Evolutionary conservation across 1,139 yeast genomes (phyloP).

Genomic region (Debaryomyces singareniensis): DNA sequence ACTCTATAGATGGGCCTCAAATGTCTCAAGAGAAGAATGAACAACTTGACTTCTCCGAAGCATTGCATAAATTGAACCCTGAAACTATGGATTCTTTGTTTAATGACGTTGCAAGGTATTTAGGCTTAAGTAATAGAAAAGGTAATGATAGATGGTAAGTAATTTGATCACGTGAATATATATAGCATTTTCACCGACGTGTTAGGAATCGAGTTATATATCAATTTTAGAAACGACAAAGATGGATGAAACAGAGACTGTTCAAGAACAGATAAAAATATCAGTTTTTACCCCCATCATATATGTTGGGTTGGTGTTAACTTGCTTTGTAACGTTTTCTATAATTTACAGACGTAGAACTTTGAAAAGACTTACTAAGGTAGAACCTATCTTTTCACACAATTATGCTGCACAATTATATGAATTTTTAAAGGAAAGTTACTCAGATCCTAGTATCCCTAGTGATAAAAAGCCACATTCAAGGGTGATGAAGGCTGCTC

Average conservation of each 20-base stretch:
- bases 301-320: conserved; percentile 65
- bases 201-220: too few relatives aligned
- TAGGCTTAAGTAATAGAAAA: conserved; percentile 57
- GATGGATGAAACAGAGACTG: conserved; percentile 21
- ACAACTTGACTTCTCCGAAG: too few relatives aligned
- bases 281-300: conserved; percentile 84
- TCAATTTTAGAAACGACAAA: too few relatives aligned
- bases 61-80: too few relatives aligned
- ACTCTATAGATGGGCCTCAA: too few relatives aligned
- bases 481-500: conserved; percentile 78
- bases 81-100: conserved; percentile 45
- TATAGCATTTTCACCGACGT: neutral
- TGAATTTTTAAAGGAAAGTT: conserved; percentile 46
- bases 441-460: conserved; percentile 30
- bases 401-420: conserved; percentile 64
- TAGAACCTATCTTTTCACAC: conserved; percentile 67
- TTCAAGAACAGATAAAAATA: conserved; percentile 35
- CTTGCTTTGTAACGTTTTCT: conserved; percentile 72
- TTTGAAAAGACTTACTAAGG: conserved; percentile 43
- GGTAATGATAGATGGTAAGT: conserved; percentile 46
- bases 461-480: conserved; percentile 60
- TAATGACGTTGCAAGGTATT: conserved; percentile 60
- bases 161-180: too few relatives aligned
- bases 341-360: conserved; percentile 60
- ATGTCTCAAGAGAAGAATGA: too few relatives aligned